These are phyloP conservation scores for Eutrema yunnanense DNA, from an alignment of 345 rosid genomes.

Conservation along the genomic window DNA sequence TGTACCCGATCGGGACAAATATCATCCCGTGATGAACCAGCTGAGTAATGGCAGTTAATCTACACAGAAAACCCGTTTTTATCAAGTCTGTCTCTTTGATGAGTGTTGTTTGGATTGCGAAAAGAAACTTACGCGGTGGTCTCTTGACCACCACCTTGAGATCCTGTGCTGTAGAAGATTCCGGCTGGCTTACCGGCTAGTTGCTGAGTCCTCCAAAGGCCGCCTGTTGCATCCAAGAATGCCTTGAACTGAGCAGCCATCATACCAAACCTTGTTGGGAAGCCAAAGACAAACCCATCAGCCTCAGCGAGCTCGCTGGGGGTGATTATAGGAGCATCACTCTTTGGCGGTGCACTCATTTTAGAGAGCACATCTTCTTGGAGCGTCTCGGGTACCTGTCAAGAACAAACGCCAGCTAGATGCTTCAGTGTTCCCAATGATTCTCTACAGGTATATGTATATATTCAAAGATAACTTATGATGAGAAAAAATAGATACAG, in stretches of 20 bases:
- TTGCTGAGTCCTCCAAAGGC: constrained; percentile 80
- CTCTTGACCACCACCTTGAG: constrained; percentile 98
- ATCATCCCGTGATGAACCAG: constrained; percentile 95
- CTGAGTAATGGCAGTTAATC: constrained; percentile 91
- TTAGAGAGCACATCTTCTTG: constrained; percentile 72
- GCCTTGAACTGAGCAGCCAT: constrained; percentile 97
- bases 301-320: constrained; percentile 78
- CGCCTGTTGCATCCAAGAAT: constrained; percentile 87
- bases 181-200: constrained; percentile 98
- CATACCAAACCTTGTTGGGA: constrained; percentile 98
- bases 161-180: constrained; percentile 87
- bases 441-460: not conserved
- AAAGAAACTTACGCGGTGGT: constrained; percentile 71
- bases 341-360: constrained; percentile 88
- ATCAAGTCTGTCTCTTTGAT: not conserved
- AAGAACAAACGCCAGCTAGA: not conserved
- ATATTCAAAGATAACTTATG: not conserved
- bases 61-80: not conserved
- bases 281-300: constrained; percentile 83
- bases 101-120: not conserved
- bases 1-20: constrained; percentile 84
- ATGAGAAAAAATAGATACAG: not conserved
- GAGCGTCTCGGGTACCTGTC: constrained; percentile 83
- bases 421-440: not conserved
- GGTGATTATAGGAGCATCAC: constrained; percentile 64